These are phyloP conservation scores for Myriosclerotinia curreyana DNA, from an alignment of 2,329 filamentous ascomycete genomes.

Conservation along the genomic window DNA sequence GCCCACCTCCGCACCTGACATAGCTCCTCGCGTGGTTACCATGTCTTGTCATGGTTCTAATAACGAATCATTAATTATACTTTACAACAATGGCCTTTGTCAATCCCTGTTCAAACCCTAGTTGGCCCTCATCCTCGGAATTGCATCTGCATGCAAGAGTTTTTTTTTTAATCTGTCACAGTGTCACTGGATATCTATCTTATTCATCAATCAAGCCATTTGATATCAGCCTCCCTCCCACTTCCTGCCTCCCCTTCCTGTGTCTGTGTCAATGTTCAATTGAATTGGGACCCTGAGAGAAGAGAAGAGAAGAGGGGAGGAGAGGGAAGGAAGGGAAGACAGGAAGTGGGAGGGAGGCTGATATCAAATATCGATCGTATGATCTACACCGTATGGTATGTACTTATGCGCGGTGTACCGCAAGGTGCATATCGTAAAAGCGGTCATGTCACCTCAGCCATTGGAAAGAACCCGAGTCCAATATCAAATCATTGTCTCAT, in stretches of 20 bases:
- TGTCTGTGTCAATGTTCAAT: not conserved
- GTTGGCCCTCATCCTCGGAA: conserved; percentile 11
- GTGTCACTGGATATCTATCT: conserved; percentile 2
- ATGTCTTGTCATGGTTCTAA: not conserved
- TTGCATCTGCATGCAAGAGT: conserved; percentile 6
- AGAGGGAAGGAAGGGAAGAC: too few relatives aligned
- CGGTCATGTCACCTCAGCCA: conserved; percentile 1
- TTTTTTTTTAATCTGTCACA: conserved; percentile 5
- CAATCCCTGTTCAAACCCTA: not conserved
- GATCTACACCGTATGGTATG: not conserved
- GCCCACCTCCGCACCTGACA: conserved; percentile 7
- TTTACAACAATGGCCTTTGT: not conserved
- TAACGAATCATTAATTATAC: not conserved
- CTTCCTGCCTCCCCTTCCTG: not conserved
- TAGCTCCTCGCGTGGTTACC: conserved; percentile 16
- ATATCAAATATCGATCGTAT: too few relatives aligned
- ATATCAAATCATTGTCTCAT: not conserved
- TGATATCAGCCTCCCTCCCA: not conserved
- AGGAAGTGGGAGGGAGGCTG: too few relatives aligned
- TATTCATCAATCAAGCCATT: conserved; percentile 1
- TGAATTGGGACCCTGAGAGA: too few relatives aligned
- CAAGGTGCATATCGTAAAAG: not conserved
- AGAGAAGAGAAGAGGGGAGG: too few relatives aligned
- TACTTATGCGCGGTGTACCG: too few relatives aligned
- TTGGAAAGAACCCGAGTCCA: conserved; percentile 5